Conservation (phyloP, 2,329 filamentous ascomycete species). For the Aspergillus japonicus region DNA sequence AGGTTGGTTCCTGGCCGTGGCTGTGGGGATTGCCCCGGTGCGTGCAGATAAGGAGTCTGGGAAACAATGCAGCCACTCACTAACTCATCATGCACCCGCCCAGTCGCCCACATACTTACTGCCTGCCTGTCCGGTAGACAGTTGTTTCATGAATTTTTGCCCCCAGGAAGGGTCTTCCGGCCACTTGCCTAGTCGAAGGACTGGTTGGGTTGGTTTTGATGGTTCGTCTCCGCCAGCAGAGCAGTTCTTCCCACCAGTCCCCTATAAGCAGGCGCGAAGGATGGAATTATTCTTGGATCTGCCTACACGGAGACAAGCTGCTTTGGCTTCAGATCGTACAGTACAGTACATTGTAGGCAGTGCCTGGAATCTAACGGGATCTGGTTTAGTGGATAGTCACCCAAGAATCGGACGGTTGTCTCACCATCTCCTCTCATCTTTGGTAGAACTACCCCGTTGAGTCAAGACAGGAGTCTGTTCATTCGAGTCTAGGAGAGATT, state of each 20-base stretch:
- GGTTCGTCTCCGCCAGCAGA: too few species aligned
- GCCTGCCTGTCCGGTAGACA: not conserved
- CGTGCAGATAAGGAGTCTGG: constrained; percentile 14
- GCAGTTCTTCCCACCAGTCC: too few species aligned
- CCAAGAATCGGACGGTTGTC: constrained; percentile 4
- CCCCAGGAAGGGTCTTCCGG: not conserved
- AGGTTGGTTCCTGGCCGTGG: constrained; percentile 21
- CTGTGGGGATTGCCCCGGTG: constrained; percentile 19
- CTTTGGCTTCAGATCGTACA: not conserved
- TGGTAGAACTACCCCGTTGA: not conserved
- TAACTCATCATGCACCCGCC: too few species aligned
- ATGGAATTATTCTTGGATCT: not conserved
- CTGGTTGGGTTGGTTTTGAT: not conserved
- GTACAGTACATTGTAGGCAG: not conserved
- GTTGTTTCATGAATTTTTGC: not conserved
- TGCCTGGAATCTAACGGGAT: not conserved
- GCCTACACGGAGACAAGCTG: not conserved
- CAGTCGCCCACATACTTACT: not conserved
- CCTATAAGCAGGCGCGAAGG: not conserved
- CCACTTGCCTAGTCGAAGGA: not conserved
- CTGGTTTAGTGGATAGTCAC: not conserved
- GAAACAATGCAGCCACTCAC: too few species aligned
- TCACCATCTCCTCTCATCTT: constrained; percentile 10
- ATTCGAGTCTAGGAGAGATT: not conserved
- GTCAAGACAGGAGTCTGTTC: not conserved